Conservation (phyloP, 257 asterid genomes). For the Knoxia roxburghii region DNA sequence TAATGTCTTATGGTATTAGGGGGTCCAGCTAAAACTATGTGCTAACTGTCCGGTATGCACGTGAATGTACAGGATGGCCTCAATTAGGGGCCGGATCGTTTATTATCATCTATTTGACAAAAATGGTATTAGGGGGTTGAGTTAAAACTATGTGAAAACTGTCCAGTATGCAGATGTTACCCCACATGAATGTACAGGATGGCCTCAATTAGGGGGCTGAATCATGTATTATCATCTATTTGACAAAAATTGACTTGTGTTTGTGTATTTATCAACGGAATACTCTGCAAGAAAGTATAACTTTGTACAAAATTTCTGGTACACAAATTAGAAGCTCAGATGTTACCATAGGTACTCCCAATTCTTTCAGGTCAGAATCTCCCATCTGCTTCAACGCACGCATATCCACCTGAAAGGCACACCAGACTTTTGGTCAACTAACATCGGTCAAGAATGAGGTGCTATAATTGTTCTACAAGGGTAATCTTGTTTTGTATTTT, state of each 20-base stretch:
- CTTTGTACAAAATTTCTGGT: neutral
- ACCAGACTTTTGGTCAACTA: neutral
- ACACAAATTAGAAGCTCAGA: constrained; percentile 13
- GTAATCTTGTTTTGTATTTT: neutral
- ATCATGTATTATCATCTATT: neutral
- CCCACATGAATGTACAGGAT: too few species aligned
- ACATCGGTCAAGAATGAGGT: neutral
- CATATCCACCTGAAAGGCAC: constrained; percentile 82
- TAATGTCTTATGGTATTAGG: neutral
- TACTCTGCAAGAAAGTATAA: neutral
- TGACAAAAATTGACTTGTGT: neutral
- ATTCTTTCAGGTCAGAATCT: constrained; percentile 78
- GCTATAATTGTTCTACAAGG: neutral
- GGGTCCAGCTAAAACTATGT: neutral
- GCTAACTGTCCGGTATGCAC: neutral
- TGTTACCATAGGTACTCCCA: constrained; percentile 93
- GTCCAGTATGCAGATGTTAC: too few species aligned
- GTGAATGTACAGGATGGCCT: too few species aligned
- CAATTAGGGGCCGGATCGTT: too few species aligned
- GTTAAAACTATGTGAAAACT: too few species aligned
- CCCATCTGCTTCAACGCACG: constrained; percentile 82
- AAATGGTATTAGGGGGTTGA: too few species aligned
- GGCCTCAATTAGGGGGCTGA: too few species aligned
- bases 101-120: too few species aligned
- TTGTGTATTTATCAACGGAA: neutral